A percentile compares a stretch with the other conserved stretches of the same genome.
These are phyloP conservation scores for Talaromyces sp. DNA, from an alignment of 2,329 filamentous ascomycete species.

Conservation along the genomic window DNA sequence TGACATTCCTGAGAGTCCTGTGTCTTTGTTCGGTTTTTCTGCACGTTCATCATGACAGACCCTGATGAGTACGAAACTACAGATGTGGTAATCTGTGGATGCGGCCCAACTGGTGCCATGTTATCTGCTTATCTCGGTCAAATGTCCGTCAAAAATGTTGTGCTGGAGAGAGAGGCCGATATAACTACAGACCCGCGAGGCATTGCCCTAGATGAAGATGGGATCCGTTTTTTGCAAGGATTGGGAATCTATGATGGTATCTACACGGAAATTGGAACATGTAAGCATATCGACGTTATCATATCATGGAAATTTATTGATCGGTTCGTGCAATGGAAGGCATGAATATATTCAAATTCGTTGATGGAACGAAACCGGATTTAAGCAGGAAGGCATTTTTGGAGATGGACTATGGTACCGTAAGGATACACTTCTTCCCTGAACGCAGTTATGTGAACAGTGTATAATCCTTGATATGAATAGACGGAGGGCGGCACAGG, in stretches of 20 bases:
- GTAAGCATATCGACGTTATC: constrained; percentile 16
- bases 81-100: constrained; percentile 31
- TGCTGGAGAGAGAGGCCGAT: constrained; percentile 28
- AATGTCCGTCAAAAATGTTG: constrained; percentile 26
- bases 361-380: constrained; percentile 2
- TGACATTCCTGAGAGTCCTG: background rate
- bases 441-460: background rate
- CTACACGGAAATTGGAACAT: constrained; percentile 29
- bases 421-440: constrained; percentile 2
- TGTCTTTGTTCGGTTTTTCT: background rate
- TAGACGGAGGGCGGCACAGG: constrained; percentile 29
- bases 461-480: background rate
- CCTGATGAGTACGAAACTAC: constrained; percentile 22
- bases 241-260: constrained; percentile 29
- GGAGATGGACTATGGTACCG: constrained; percentile 13
- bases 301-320: too few relatives aligned
- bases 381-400: constrained; percentile 1
- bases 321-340: background rate
- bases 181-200: constrained; percentile 34
- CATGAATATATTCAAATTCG: constrained; percentile 20
- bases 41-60: background rate
- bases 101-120: constrained; percentile 31
- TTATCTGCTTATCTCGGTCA: constrained; percentile 28
- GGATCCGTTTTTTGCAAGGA: constrained; percentile 30
- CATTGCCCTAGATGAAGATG: constrained; percentile 33